Evolutionary conservation across 2,329 filamentous ascomycete genomes (phyloP).

Genomic region (Gremmenia infestans): DNA sequence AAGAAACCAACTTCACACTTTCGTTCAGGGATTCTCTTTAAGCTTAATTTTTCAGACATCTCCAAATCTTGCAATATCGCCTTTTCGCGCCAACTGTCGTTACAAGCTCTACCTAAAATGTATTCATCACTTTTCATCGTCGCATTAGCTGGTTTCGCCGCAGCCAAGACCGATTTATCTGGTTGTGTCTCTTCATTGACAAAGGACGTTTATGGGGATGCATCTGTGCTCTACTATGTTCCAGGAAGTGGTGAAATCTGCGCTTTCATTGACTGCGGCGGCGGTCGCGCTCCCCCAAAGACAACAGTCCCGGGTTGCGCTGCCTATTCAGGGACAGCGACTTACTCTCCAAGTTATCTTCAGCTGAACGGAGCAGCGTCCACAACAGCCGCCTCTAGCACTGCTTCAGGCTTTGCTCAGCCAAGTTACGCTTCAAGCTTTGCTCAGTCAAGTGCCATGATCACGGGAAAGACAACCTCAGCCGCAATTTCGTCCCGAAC

Average conservation of each 20-base stretch:
- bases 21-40: too few species aligned
- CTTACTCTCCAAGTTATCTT: conserved; percentile 13
- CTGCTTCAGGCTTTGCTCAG: not conserved
- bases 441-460: not conserved
- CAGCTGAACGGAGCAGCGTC: not conserved
- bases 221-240: conserved; percentile 9
- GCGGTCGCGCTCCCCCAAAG: conserved; percentile 18
- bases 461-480: not conserved
- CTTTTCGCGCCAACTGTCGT: too few species aligned
- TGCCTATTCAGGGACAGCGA: conserved; percentile 19
- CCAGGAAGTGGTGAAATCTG: conserved; percentile 19
- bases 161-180: conserved; percentile 10
- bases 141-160: conserved; percentile 12
- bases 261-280: conserved; percentile 17
- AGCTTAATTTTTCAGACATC: too few species aligned
- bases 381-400: not conserved
- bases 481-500: not conserved
- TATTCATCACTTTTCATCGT: conserved; percentile 10
- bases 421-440: not conserved
- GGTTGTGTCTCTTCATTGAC: conserved; percentile 2
- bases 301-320: conserved; percentile 20
- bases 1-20: too few species aligned
- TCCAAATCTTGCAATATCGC: too few species aligned
- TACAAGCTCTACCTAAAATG: conserved; percentile 8
- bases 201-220: conserved; percentile 1